Base-by-base conservation (phyloP, 306 rosid species). In the Datisca glomerata region DNA sequence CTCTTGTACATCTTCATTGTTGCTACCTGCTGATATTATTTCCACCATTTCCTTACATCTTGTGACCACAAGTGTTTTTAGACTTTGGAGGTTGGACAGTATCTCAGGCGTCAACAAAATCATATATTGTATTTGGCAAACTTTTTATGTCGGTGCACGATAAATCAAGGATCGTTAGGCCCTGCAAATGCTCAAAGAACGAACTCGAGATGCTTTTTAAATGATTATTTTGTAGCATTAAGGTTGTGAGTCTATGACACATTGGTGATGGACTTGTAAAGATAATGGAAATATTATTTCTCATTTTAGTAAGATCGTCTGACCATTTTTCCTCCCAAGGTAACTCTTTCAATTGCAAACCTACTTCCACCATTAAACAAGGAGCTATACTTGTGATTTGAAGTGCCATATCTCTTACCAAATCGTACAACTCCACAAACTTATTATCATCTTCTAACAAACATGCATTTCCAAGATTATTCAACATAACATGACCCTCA, bases 381-480 rank as follows among this genome's bases (percentile, higher is more conserved):
- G 40, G 21, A 14, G 5, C 16, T 2, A 20, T 20, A 1, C 34
- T 4, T 3, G 14, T 18, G 15, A 55, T 33, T 35, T 43, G 36
- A 1, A 43, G n/a, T 15, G 51, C 25, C 60, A 55, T 55, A 40
- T 43, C 43, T 35, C 51, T 55, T 19, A 18, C 47, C 24, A n/a
- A n/a, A n/a, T n/a, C n/a, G n/a, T n/a, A n/a, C n/a, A n/a, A n/a
- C n/a, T n/a, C n/a, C n/a, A n/a, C n/a, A n/a, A n/a, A n/a, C n/a
- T n/a, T n/a, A n/a, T n/a, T n/a, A n/a, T n/a, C n/a, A n/a, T n/a
- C n/a, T 16, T 28, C 25, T 4, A 53, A 42, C 35, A 53, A 42
- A 16, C 59, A 41, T 4, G 7, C 29, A n/a, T 20, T 9, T 27
- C 6, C 34, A 17, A 53, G 49, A 6, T 14, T 19, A 23, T 51